Base-by-base conservation (phyloP, 2,329 filamentous ascomycete genomes). In the Tolypocladium sp. region DNA sequence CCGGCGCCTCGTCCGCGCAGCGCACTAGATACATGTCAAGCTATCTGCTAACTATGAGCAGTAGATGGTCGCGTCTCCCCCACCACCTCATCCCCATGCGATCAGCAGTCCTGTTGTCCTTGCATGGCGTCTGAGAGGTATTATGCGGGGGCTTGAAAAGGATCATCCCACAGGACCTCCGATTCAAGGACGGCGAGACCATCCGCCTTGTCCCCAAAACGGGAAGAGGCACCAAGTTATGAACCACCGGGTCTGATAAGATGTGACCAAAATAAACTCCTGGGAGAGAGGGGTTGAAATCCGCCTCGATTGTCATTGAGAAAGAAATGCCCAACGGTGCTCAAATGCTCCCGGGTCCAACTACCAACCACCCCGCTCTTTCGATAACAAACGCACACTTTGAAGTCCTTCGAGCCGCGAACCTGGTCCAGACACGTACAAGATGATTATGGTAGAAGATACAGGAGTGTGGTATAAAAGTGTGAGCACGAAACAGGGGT, bases 391-490 rank as follows among this genome's bases (percentile, higher is more conserved):
- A 10, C 25, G 54, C 54, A 56, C 37, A 41, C 25, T 12, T 38
- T 56, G 27, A 30, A 42, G 13, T n/a, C 38, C 40, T 44, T 27
- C 4, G 27, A 38, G 54, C 57, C 15, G 40, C 41, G 7, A 17
- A 56, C 8, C 44, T 44, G 46, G 38, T 35, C 35, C 59, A 25
- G 30, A 54, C 37, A 44, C 13, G 12, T 55, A 56, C 57, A 59
- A 5, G 33, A 33, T 17, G 13, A 55, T 35, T 52, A 44, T 42
- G 20, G 27, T 40, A 27, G 15, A 25, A 15, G 17, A 49, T 33
- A 55, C 40, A 54, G 44, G 30, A 49, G 15, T 20, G 59, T 55
- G 54, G 55, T 57, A 57, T 55, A 57, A 57, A 46, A 22, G 22
- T 37, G 44, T 17, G 33, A 25, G n/a, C 4, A 27, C n/a, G 30